Conservation (phyloP, 2,329 filamentous ascomycete species). For the Cordyceps fumosorosea region DNA sequence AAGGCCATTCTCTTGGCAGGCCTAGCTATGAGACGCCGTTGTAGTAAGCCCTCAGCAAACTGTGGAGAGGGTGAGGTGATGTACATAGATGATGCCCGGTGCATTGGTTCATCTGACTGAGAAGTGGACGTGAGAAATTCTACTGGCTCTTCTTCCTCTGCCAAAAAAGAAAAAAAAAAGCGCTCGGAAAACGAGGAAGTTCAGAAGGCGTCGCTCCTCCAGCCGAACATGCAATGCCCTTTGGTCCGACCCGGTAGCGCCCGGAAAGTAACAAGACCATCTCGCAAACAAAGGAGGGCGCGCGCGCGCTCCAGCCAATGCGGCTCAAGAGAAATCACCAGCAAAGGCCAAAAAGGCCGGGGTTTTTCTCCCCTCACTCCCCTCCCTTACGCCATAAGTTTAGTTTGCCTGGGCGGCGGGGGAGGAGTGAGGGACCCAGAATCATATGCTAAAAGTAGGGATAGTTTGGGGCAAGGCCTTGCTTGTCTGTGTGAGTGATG, state of each 20-base stretch:
- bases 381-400: constrained; percentile 4
- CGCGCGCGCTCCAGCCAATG: background rate
- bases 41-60: constrained; percentile 14
- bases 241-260: constrained; percentile 6
- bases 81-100: constrained; percentile 7
- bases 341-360: background rate
- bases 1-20: background rate
- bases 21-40: background rate
- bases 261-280: background rate
- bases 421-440: constrained; percentile 6
- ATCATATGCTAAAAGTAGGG: constrained; percentile 14
- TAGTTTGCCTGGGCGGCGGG: background rate
- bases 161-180: background rate
- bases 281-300: background rate
- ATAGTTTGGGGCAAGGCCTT: background rate
- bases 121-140: background rate
- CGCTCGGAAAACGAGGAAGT: background rate
- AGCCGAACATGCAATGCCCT: background rate
- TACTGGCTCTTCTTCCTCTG: background rate
- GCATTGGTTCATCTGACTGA: constrained; percentile 12
- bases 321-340: constrained; percentile 5
- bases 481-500: background rate
- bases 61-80: constrained; percentile 13
- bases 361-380: background rate
- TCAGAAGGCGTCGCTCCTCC: background rate